Evolutionary conservation across 1,139 yeast species (phyloP), one percentile per base, ranked within the genome.

Genomic region (Geotrichum klebahnii): DNA sequence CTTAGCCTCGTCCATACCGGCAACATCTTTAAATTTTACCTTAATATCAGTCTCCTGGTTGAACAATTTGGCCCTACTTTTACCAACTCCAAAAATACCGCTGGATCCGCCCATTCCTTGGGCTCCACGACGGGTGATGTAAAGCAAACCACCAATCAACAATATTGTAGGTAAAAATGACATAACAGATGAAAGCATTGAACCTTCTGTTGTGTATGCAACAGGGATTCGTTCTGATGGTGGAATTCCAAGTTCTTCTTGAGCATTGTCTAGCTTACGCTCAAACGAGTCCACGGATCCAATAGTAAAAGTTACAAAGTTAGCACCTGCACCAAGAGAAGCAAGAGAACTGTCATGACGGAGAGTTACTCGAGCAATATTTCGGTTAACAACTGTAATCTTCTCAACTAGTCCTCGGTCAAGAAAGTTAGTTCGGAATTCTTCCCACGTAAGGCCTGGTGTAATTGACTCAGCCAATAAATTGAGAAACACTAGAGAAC

Each of bases 1-100:
- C 68, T 92, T 92, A n/a, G 98, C 97, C 71, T 92, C 98, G 53
- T 84, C 83, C 78, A 92, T 87, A 38, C 98, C 98, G 0, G 98
- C 98, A 47, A 92, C 98, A 67, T 92, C 97, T 61, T 81, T 80
- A 66, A 92, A 92, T 61, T 82, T 81, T 45, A 86, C 83, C 64
- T 87, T 87, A 54, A 92, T 83, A 55, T 89, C 95, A 4, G 92
- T 81, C 63, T 89, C 97, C 64, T 86, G 89, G 68, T 90, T 90
- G 72, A 89, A 92, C 59, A 85, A 77, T 67, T 89, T 89, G 23
- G 97, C 97, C 52, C 83, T 85, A 50, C 64, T 58, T 65, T 87
- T 87, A 37, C 97, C 96, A 51, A 86, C 82, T 34, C 74, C 72
- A 58, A 74, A 69, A 41, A 72, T 67, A 22, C 70, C 71, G 17